Evolutionary conservation across 2,329 filamentous ascomycete genomes (phyloP), one percentile per base, ranked within the genome.

Genomic region (Sporothrix pallida): DNA sequence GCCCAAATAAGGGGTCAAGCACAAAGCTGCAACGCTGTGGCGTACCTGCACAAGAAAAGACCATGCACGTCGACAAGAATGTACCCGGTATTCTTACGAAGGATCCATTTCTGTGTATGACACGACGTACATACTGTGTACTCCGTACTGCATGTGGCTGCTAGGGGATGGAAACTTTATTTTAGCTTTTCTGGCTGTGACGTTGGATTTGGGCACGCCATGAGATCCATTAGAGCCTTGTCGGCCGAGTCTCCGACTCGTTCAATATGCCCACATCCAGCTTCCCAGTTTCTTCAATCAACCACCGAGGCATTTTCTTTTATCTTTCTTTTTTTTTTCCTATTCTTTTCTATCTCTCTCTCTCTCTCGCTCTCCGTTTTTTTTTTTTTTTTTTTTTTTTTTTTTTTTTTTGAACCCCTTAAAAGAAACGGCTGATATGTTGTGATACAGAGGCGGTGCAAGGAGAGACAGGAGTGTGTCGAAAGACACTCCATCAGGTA

Each of bases 181-280:
- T 65, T 63, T 65, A 65, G n/a, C 60, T 65, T 60, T 37, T 60
- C 26, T 37, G 56, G 56, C 26, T n/a, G 23, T 26, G 13, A 60
- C 56, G 56, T 26, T 60, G 56, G 56, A 26, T 60, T 60, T 26
- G 56, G 56, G 56, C 23, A 60, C 17, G 56, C 26, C 56, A 23
- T 37, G 26, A 15, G 26, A 37, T 60, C 26, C 26, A 60, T 26
- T 8, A 12, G 10, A 37, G 31, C 31, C 31, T 37, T 37, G 31
- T 37, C 31, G 31, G 31, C 31, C 31, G 3, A 37, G 31, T 37
- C 31, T 37, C 31, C 31, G 31, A 37, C 15, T 48, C 46, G 46
- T 48, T 48, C 12, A 15, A 13, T 48, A 7, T 37, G 31, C 5
- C 31, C 31, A 37, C 31, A 7, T 37, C 23, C 23, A 26, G 23